Evolutionary conservation across 495 filamentous ascomycete genomes (phyloP), one percentile per base, ranked within the genome.

Genomic region (Xylaria acuta): DNA sequence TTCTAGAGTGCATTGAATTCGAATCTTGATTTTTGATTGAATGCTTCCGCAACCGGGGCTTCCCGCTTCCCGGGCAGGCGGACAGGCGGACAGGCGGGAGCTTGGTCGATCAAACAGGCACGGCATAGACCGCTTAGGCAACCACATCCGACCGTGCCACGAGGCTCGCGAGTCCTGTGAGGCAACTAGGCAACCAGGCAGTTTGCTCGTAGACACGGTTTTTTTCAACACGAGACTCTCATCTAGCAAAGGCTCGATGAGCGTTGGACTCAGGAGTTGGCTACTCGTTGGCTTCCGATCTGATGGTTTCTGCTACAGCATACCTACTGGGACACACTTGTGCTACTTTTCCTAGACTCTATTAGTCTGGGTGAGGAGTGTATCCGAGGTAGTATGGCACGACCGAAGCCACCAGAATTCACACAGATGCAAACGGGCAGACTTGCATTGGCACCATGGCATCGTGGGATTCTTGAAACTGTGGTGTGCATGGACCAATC

Each of bases 51-150:
- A 9, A 3, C 30, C 30, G 63, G 63, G 45, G 64, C 27, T 38
- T 43, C 65, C 65, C 65, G 47, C 49, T 47, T 56, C 49, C 47
- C 60, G 60, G 60, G 36, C 60, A 30, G 14, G 41, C 53, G 18
- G 58, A 53, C 65, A 56, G 65, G 22, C 65, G 65, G 65, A 56
- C 66, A 58, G 66, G 22, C 66, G 66, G 66, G 51, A 69, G 53
- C 67, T 62, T 27, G 47, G 67, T 69, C 56, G 67, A 69, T 69
- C 67, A 69, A 69, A 69, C 67, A 49, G 67, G 67, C 56, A 62
- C 67, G 38, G 60, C 58, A 60, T 60, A 45, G 51, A 45, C 49
- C 25, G 66, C 49, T 59, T n/a, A 32, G 45, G 45, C 66, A 43
- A 38, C 51, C 66, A n/a, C 25, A 30, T 41, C 53, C 65, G 66